phyloP scores from a whole-genome alignment of 176 grass and related monocot species.

The Oryza longistaminata region DNA sequence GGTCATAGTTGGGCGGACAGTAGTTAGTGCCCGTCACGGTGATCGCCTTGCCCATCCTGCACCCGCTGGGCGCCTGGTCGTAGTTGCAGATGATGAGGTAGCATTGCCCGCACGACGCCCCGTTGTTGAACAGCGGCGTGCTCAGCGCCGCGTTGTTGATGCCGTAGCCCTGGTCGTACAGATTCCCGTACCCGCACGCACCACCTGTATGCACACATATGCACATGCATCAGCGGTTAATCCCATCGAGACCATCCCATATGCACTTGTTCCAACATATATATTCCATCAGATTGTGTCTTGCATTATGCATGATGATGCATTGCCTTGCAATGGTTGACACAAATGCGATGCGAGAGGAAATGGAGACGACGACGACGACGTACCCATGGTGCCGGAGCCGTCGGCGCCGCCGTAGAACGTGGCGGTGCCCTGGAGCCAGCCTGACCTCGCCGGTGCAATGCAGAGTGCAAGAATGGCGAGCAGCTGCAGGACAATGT shows the following conservation, averaged over 20 bases:
- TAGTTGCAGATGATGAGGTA: conserved; percentile 43
- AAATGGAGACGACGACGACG: background rate
- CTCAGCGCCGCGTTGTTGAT: conserved; percentile 48
- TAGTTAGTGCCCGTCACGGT: conserved; percentile 48
- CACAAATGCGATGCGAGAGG: background rate
- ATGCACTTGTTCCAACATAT: too few species aligned
- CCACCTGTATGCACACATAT: conserved; percentile 25
- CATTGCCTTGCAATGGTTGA: background rate
- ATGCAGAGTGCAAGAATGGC: background rate
- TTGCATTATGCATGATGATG: too few species aligned
- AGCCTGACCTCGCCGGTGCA: background rate
- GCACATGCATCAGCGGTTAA: background rate
- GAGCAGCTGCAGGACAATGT: background rate
- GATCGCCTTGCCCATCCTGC: conserved; percentile 21
- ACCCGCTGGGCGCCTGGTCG: background rate
- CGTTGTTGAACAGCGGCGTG: conserved; percentile 51
- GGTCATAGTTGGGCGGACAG: conserved; percentile 48
- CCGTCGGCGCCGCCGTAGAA: conserved; percentile 60
- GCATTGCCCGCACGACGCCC: conserved; percentile 59
- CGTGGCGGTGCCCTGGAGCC: conserved; percentile 36
- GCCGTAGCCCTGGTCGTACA: conserved; percentile 56
- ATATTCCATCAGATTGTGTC: too few species aligned
- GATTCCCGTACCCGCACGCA: conserved; percentile 55
- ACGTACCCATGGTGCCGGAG: conserved; percentile 54
- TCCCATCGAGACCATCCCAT: too few species aligned